A percentile compares a stretch with the other conserved stretches of the same genome.
These are phyloP conservation scores for Apiospora phragmitis DNA, from an alignment of 2,329 filamentous ascomycete genomes.

Conservation along the genomic window DNA sequence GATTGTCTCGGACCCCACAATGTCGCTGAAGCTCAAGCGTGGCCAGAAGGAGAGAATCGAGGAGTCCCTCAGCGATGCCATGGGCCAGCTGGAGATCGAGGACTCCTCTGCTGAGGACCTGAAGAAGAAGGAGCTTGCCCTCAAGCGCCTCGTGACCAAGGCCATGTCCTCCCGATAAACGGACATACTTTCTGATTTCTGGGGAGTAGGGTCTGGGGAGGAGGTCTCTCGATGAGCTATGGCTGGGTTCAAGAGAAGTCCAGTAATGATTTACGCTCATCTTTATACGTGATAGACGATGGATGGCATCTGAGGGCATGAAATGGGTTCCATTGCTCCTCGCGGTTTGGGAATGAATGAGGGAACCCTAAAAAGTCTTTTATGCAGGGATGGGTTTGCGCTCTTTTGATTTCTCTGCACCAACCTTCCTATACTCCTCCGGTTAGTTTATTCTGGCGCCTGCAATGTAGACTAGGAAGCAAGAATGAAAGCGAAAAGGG, in stretches of 20 bases:
- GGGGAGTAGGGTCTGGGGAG: conserved; percentile 19
- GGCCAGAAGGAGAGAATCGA: conserved; percentile 99
- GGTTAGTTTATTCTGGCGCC: conserved; percentile 24
- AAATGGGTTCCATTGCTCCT: conserved; percentile 19
- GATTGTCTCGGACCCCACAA: conserved; percentile 93
- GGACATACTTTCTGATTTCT: conserved; percentile 10
- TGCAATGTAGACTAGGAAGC: conserved; percentile 36
- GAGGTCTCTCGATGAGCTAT: conserved; percentile 30
- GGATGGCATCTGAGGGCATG: conserved; percentile 26
- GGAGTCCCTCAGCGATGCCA: conserved; percentile 92
- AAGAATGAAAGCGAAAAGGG: conserved; percentile 22
- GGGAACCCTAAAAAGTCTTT: conserved; percentile 30
- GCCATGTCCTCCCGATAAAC: conserved; percentile 88
- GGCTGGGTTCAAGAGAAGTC: conserved; percentile 26
- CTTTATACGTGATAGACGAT: conserved; percentile 25
- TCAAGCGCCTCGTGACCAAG: conserved; percentile 98
- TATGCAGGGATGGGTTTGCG: conserved; percentile 27
- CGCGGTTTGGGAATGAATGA: conserved; percentile 25
- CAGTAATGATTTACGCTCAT: conserved; percentile 25
- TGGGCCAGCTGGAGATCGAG: conserved; percentile 95
- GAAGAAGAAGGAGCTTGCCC: conserved; percentile 99
- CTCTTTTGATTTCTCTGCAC: conserved; percentile 24
- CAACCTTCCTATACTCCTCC: conserved; percentile 23
- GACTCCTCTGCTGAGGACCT: conserved; percentile 90
- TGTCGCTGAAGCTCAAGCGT: conserved; percentile 97